These are phyloP conservation scores for Fusarium sp. DNA, from an alignment of 2,329 filamentous ascomycete species.

Conservation along the genomic window DNA sequence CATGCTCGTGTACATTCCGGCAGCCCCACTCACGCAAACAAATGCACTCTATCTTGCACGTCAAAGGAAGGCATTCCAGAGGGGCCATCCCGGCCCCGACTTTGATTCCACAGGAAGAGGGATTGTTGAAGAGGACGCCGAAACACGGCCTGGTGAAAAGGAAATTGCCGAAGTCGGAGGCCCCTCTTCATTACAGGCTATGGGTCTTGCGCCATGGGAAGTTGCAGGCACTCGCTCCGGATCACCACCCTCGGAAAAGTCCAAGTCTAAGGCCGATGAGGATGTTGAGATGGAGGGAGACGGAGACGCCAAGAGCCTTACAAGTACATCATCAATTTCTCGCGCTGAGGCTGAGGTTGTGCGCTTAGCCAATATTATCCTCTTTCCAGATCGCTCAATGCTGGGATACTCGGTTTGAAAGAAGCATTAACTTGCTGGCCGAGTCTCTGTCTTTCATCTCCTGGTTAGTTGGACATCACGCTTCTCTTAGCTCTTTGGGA, in stretches of 20 bases:
- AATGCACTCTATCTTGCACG: slow-evolving; percentile 66
- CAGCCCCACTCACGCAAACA: slow-evolving; percentile 65
- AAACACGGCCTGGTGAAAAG: slow-evolving; percentile 57
- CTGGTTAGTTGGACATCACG: background rate
- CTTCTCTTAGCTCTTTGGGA: background rate
- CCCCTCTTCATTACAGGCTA: slow-evolving; percentile 61
- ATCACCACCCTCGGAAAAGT: slow-evolving; percentile 39
- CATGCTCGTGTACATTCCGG: slow-evolving; percentile 65
- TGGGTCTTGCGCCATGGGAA: slow-evolving; percentile 65
- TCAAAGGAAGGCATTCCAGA: slow-evolving; percentile 65
- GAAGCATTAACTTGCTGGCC: background rate
- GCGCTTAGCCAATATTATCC: slow-evolving; percentile 63
- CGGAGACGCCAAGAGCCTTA: slow-evolving; percentile 38
- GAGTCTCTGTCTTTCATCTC: background rate
- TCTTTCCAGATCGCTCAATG: slow-evolving; percentile 61
- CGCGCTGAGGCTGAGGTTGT: slow-evolving; percentile 62
- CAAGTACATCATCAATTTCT: slow-evolving; percentile 41
- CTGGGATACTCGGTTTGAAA: slow-evolving; percentile 43
- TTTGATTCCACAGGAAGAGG: slow-evolving; percentile 64
- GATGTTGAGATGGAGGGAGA: slow-evolving; percentile 43
- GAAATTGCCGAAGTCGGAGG: slow-evolving; percentile 63
- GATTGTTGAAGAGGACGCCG: slow-evolving; percentile 59
- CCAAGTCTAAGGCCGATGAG: slow-evolving; percentile 36
- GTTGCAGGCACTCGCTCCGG: slow-evolving; percentile 45
- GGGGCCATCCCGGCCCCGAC: slow-evolving; percentile 63